These are phyloP conservation scores for Cystobasidium ongulense DNA, from an alignment of 768 basidiomycete genomes.

Conservation along the genomic window DNA sequence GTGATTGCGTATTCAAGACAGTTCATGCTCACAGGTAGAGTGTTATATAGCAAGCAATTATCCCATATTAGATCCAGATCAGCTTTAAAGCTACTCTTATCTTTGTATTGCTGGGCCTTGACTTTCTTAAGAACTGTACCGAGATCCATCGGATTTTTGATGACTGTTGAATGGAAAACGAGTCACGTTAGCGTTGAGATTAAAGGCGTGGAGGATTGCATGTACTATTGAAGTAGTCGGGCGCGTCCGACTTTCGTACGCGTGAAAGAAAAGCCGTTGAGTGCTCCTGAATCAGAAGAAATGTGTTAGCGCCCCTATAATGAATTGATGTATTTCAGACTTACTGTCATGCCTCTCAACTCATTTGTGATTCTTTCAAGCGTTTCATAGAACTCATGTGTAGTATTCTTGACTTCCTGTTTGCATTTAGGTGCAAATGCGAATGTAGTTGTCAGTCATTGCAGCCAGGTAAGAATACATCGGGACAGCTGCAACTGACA, in stretches of 20 bases:
- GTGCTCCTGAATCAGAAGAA: conserved; percentile 67
- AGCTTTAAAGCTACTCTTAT: conserved; percentile 82
- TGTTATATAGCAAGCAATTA: conserved; percentile 88
- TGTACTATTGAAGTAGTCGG: conserved; percentile 83
- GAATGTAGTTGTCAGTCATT: background rate
- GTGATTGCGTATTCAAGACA: background rate
- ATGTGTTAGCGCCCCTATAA: conserved; percentile 42
- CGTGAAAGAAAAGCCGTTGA: conserved; percentile 89
- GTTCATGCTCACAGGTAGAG: conserved; percentile 59
- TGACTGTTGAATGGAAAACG: conserved; percentile 74
- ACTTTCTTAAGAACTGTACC: conserved; percentile 87
- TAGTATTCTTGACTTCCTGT: conserved; percentile 53
- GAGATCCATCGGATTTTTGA: conserved; percentile 90
- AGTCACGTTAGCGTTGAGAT: conserved; percentile 40
- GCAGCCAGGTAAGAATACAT: background rate
- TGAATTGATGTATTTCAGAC: conserved; percentile 56
- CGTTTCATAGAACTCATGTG: conserved; percentile 87
- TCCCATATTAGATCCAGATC: conserved; percentile 96
- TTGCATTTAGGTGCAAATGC: background rate
- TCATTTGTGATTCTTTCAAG: conserved; percentile 80
- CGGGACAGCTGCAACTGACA: background rate
- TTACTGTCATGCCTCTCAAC: conserved; percentile 57
- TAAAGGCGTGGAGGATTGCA: background rate
- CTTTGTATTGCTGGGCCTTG: conserved; percentile 71
- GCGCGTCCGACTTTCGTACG: conserved; percentile 77